Evolutionary conservation across 345 rosid species (phyloP), one percentile per base, ranked within the genome.

Genomic region (Gynandropsis gynandra): DNA sequence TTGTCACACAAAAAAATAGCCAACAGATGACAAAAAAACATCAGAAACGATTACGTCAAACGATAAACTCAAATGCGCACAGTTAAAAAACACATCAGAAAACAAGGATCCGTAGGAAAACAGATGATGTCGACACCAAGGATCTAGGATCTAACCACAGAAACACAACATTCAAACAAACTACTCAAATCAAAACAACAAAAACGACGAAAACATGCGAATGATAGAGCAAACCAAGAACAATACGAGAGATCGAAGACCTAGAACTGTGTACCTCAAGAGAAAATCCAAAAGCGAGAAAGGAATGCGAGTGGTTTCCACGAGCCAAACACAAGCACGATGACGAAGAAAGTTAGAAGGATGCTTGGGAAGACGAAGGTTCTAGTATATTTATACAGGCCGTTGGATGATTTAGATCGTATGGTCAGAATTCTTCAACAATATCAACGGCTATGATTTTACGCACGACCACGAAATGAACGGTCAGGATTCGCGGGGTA

Each of bases 271-370:
- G 67, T 42, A 40, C 47, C 36, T 1, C 31, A 36, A 40, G 49
- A 24, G 35, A 45, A n/a, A 58, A 14, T 36, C 49, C 11, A 19
- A 18, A 17, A 36, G 49, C 24, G 7, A 42, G 21, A 5, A 34
- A 35, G 60, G 42, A 42, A 43, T 16, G 62, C 50, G 47, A 32
- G 66, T 51, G 31, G 40, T 17, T 41, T 61, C 54, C 87, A 72
- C 84, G 76, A 66, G 83, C 10, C 2, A 53, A 53, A 52, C 86
- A 80, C 90, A 67, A 77, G 74, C 74, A 15, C 60, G 14, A 0
- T 0, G 0, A 1, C 19, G 35, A 9, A 17, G 55, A 19, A 45
- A 50, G n/a, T 29, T 54, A 54, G 64, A 68, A 51, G 73, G 52
- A 42, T 59, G 36, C 12, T 6, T 6, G 58, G 52, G 56, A 43